Base-by-base conservation (phyloP, 139 green algal genomes). In the Closterium sp. region DNA sequence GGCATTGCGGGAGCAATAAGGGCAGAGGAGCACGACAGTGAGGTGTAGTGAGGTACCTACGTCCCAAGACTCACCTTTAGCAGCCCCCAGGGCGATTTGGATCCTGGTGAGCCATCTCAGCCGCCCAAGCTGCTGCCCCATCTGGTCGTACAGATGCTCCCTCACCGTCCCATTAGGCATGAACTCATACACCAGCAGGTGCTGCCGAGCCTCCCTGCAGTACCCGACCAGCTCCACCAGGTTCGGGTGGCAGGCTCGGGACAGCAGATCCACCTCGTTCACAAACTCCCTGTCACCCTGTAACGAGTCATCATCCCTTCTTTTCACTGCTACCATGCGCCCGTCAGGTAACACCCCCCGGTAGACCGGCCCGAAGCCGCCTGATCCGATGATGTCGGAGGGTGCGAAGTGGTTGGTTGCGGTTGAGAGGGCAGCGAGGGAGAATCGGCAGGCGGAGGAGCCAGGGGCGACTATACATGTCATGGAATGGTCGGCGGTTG, bases 151-250 rank as follows among this genome's bases (percentile, higher is more conserved):
- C 23, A 93, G 33, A 23, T 89, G 55, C 33, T 89, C 25, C 33
- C 93, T 33, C 28, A 93, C 86, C 33, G 34, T 93, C 23, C 91
- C 91, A 30, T 34, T 32, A 12, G 31, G n/a, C 87, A 93, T 93
- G 91, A 84, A 93, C 87, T 93, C 87, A 91, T 93, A 93, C 87
- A 93, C 88, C 25, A 93, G 2, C 32, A 92, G 38, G 55, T 64
- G 87, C 32, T 92, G 64, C 55, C 93, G 30, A 25, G 30, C 91
- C 91, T 91, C 85, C 10, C 25, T 93, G 66, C 87, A 91, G 83
- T 92, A 92, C 25, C 91, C 91, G 8, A 93, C 30, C 38, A 93
- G 88, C 34, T 34, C 32, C 43, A 93, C 91, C 87, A 93, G 36
- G 32, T 93, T 43, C 25, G 34, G 87, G 76, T 93, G 91, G 36